Base-by-base conservation (phyloP, 1,139 yeast genomes). In the Scheffersomyces segobiensis region DNA sequence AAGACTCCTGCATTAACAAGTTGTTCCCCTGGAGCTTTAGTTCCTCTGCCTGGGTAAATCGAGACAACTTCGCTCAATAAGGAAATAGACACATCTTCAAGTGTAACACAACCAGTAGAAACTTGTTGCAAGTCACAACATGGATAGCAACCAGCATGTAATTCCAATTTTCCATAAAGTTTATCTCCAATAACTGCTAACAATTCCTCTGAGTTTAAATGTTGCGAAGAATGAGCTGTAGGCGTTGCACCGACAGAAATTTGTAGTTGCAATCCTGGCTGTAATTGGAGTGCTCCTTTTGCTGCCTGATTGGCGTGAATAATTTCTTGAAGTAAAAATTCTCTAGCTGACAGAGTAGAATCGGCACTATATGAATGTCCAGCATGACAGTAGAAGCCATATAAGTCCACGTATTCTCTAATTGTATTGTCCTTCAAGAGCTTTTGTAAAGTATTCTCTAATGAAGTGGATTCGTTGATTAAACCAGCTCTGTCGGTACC, bases 71-170 rank as follows among this genome's bases (percentile, higher is more conserved):
- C 89, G 0, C 91, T 89, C 49, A 88, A 66, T 3, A 89, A 87
- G 17, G 74, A 74, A 50, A 87, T 77, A 0, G 96, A 83, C 21
- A 89, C 81, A 55, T 82, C 77, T 1, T 76, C 74, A 32, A 71
- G 69, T 1, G 69, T 60, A 39, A 88, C 79, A 64, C 89, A 84
- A 0, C 85, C 85, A 0, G 96, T 89, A 12, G 91, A 82, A 20
- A 86, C 81, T 69, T 90, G 96, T 67, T 90, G 96, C 59, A 89
- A 74, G 69, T 90, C 96, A 66, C 89, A 86, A 65, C 87, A 83
- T 3, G 88, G 82, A 66, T 88, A 89, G 68, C 89, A 89, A n/a
- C 96, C 96, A 18, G 95, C 95, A 69, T 90, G 96, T 20, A 90
- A 71, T 65, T 90, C 96, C 55, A 90, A 73, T 1, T 70, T 70